Conservation (phyloP, 2,329 filamentous ascomycete genomes). For the Cadophora luteo-olivacea region DNA sequence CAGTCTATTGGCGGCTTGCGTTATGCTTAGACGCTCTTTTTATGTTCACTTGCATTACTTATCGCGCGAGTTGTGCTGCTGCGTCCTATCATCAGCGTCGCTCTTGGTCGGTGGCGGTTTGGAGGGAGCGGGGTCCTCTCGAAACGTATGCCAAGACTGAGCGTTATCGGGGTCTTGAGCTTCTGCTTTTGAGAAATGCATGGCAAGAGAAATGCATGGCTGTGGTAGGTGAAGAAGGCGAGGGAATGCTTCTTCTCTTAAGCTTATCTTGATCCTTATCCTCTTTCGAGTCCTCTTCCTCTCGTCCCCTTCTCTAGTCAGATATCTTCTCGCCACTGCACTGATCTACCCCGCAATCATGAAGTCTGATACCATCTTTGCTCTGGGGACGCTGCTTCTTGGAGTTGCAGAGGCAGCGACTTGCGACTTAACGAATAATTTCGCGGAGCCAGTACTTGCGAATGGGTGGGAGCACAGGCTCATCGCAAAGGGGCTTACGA, state of each 20-base stretch:
- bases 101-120: conserved; percentile 6
- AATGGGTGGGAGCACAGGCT: conserved; percentile 42
- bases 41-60: background rate
- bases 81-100: conserved; percentile 8
- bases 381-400: conserved; percentile 19
- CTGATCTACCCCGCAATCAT: conserved; percentile 16
- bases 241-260: background rate
- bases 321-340: background rate
- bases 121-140: background rate
- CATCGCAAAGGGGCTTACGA: conserved; percentile 37
- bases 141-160: conserved; percentile 7
- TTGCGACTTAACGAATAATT: conserved; percentile 32
- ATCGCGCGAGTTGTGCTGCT: background rate
- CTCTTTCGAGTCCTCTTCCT: background rate
- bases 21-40: conserved; percentile 7
- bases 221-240: background rate
- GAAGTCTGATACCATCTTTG: conserved; percentile 18
- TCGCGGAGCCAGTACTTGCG: conserved; percentile 35
- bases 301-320: background rate
- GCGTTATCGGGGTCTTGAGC: conserved; percentile 5
- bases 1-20: background rate
- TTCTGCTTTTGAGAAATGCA: background rate
- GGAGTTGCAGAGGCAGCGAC: conserved; percentile 18
- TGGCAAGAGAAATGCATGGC: background rate
- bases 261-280: conserved; percentile 1